These are phyloP conservation scores for Cladosporium sp. DNA, from an alignment of 2,329 filamentous ascomycete genomes.

Conservation along the genomic window DNA sequence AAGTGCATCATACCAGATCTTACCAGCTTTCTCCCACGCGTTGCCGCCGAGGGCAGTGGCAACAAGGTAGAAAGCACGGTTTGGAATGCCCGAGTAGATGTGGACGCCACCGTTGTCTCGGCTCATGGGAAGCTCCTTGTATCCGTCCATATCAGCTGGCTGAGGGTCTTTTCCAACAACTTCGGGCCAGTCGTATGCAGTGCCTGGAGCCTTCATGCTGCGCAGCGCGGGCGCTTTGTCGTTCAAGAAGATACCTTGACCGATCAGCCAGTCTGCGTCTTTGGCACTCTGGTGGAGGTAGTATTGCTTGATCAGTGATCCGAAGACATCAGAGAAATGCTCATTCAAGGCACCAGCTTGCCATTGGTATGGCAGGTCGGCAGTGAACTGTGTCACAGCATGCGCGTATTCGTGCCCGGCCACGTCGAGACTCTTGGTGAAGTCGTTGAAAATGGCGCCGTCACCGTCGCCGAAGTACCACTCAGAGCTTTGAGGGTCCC, in stretches of 20 bases:
- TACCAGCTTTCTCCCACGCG: slow-evolving; percentile 11
- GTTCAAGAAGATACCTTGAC: slow-evolving; percentile 1
- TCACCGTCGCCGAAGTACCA: slow-evolving; percentile 11
- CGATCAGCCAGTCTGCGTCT: slow-evolving; percentile 10
- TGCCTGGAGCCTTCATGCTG: slow-evolving; percentile 15
- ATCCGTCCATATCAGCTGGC: neutral
- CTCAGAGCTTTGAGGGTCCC: slow-evolving; percentile 2
- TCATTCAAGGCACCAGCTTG: slow-evolving; percentile 13
- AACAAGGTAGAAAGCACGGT: slow-evolving; percentile 7
- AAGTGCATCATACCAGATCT: slow-evolving; percentile 7
- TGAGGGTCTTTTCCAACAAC: slow-evolving; percentile 3
- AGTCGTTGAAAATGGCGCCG: slow-evolving; percentile 10
- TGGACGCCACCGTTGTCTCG: slow-evolving; percentile 5
- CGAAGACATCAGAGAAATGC: slow-evolving; percentile 12
- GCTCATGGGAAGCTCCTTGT: neutral
- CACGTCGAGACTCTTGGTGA: slow-evolving; percentile 6
- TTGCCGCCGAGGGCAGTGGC: neutral
- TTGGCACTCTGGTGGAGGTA: neutral
- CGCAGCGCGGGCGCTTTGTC: slow-evolving; percentile 3
- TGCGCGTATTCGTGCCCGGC: neutral
- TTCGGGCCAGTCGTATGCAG: slow-evolving; percentile 8
- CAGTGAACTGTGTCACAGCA: slow-evolving; percentile 8
- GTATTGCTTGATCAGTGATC: neutral
- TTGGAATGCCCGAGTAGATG: slow-evolving; percentile 6
- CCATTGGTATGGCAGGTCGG: neutral